Conservation (phyloP, 305 asterid genomes). For the Withania somnifera region DNA sequence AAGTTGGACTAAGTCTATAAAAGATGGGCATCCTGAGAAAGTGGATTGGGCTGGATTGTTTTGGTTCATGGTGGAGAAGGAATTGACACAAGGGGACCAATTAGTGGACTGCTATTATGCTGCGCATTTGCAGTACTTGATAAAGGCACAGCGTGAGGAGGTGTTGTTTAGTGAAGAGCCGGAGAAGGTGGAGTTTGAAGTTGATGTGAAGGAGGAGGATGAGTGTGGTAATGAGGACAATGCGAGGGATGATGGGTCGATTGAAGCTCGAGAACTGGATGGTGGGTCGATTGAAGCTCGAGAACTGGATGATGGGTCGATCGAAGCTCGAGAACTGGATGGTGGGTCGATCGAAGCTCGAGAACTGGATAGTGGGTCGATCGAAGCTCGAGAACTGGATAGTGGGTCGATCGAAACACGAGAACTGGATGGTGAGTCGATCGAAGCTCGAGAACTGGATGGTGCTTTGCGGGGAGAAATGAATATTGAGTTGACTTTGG, state of each 20-base stretch:
- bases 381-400: conserved; percentile 9
- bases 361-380: conserved; percentile 6
- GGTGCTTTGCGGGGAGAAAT: too few relatives aligned
- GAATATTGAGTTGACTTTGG: conserved; percentile 57
- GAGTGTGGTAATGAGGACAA: conserved; percentile 11
- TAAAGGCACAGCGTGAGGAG: conserved; percentile 39
- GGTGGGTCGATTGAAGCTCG: conserved; percentile 8
- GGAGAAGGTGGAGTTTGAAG: conserved; percentile 4
- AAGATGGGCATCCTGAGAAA: conserved; percentile 69
- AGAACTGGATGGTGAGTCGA: conserved; percentile 8
- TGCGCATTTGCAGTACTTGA: conserved; percentile 65
- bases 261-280: conserved; percentile 9
- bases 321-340: conserved; percentile 9
- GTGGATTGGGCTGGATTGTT: conserved; percentile 81
- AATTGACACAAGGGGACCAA: conserved; percentile 47
- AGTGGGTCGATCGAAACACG: too few relatives aligned
- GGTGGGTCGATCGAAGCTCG: too few relatives aligned
- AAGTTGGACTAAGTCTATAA: conserved; percentile 44
- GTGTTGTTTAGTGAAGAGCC: conserved; percentile 16
- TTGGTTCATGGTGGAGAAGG: conserved; percentile 91
- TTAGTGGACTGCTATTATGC: conserved; percentile 73
- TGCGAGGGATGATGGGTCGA: conserved; percentile 4
- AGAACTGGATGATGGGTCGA: conserved; percentile 6
- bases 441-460: conserved; percentile 9
- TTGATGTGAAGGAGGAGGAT: conserved; percentile 23